Conservation (phyloP, 305 asterid genomes). For the Ruellia speciosa region DNA sequence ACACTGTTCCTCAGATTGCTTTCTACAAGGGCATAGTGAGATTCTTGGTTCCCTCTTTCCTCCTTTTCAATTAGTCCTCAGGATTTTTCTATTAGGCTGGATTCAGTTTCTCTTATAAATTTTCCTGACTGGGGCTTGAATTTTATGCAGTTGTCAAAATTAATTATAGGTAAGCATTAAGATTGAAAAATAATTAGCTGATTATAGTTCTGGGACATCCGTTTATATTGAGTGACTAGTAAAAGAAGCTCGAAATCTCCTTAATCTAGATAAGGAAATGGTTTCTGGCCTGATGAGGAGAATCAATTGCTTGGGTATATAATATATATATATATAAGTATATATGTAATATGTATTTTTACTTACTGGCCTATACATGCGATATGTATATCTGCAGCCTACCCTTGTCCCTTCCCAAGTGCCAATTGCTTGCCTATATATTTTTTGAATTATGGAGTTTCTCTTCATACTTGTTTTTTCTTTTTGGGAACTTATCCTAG, state of each 20-base stretch:
- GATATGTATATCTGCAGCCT: no score
- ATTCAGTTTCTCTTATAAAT: conserved; percentile 4
- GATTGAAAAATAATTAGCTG: neutral
- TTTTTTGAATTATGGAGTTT: neutral
- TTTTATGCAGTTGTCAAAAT: neutral
- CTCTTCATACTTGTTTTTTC: conserved; percentile 14
- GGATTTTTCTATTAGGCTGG: neutral
- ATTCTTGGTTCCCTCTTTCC: conserved; percentile 12
- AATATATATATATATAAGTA: no score
- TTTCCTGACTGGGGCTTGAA: neutral
- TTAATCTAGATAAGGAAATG: no score
- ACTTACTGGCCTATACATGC: no score
- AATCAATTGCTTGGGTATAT: no score
- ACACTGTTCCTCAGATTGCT: conserved; percentile 77
- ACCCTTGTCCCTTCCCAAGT: no score
- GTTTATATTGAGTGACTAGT: no score
- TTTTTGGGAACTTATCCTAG: conserved; percentile 31
- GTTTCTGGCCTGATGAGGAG: no score
- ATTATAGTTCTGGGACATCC: no score
- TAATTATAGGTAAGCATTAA: neutral
- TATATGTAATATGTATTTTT: no score
- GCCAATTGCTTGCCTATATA: neutral
- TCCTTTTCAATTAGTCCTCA: neutral
- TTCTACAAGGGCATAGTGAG: conserved; percentile 85
- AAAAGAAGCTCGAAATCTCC: no score